These are phyloP conservation scores for Lecanicillium sp. DNA, from an alignment of 2,329 filamentous ascomycete species.

Conservation along the genomic window DNA sequence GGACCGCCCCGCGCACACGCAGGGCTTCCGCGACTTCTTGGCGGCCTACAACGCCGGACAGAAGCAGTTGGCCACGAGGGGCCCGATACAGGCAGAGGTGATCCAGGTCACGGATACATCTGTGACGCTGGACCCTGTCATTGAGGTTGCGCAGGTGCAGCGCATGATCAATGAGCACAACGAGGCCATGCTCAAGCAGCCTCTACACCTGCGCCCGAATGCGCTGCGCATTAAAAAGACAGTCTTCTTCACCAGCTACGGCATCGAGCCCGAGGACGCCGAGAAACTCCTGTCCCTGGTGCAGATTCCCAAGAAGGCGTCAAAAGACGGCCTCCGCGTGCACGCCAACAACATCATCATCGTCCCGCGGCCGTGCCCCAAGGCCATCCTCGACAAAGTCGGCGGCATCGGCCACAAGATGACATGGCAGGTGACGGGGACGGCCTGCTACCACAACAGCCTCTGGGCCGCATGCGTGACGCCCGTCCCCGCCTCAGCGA, in stretches of 20 bases:
- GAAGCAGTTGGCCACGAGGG: slow-evolving; percentile 46
- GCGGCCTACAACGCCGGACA: slow-evolving; percentile 63
- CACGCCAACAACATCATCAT: slow-evolving; percentile 92
- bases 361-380: slow-evolving; percentile 67
- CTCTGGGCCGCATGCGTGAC: slow-evolving; percentile 82
- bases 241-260: slow-evolving; percentile 88
- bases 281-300: slow-evolving; percentile 67
- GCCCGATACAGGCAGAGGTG: slow-evolving; percentile 69
- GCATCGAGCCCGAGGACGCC: slow-evolving; percentile 67
- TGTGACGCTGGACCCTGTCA: slow-evolving; percentile 67
- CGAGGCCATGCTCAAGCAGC: slow-evolving; percentile 32
- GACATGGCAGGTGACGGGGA: slow-evolving; percentile 75
- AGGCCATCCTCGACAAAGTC: slow-evolving; percentile 70
- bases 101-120: slow-evolving; percentile 76
- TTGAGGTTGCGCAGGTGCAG: slow-evolving; percentile 79
- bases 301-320: slow-evolving; percentile 41
- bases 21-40: slow-evolving; percentile 81
- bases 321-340: slow-evolving; percentile 67
- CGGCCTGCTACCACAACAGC: slow-evolving; percentile 67
- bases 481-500: slow-evolving; percentile 61
- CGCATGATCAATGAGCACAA: slow-evolving; percentile 89
- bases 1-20: slow-evolving; percentile 61
- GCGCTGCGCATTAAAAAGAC: slow-evolving; percentile 73
- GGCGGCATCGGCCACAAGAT: slow-evolving; percentile 82
- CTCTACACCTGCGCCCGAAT: slow-evolving; percentile 31